Conservation (phyloP, 176 grass and related monocot species). For the Typha latifolia region DNA sequence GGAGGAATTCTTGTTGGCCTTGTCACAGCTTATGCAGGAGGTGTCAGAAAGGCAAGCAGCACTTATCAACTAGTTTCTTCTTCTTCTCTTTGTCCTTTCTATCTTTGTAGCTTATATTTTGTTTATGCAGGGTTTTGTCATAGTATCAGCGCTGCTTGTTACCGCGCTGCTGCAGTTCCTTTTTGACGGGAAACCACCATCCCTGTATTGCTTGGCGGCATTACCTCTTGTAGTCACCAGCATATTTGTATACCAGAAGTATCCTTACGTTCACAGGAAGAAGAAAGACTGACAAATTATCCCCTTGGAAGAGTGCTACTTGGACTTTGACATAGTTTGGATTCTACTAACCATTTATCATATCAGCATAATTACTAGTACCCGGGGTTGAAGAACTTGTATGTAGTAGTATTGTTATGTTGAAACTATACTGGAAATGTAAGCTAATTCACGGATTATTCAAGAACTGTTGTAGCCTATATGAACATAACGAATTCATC, state of each 20-base stretch:
- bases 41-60: conserved; percentile 77
- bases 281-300: conserved; percentile 58
- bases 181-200: conserved; percentile 84
- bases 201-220: conserved; percentile 60
- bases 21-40: conserved; percentile 88
- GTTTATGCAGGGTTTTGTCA: conserved; percentile 82
- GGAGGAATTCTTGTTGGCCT: conserved; percentile 99
- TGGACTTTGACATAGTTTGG: not conserved
- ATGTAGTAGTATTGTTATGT: too few species aligned
- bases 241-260: conserved; percentile 98
- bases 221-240: conserved; percentile 70
- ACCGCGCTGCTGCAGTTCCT: conserved; percentile 77
- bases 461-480: too few species aligned
- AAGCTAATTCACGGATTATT: too few species aligned
- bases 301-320: conserved; percentile 17
- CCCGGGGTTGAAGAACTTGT: too few species aligned
- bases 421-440: too few species aligned
- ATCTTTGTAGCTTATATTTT: conserved; percentile 12
- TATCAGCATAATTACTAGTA: not conserved
- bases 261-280: conserved; percentile 72
- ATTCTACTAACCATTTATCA: not conserved
- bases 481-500: too few species aligned
- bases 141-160: conserved; percentile 84
- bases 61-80: not conserved
- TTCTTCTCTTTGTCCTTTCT: not conserved